phyloP scores from a whole-genome alignment of 139 green algal species.

The Chlorella sorokiniana region DNA sequence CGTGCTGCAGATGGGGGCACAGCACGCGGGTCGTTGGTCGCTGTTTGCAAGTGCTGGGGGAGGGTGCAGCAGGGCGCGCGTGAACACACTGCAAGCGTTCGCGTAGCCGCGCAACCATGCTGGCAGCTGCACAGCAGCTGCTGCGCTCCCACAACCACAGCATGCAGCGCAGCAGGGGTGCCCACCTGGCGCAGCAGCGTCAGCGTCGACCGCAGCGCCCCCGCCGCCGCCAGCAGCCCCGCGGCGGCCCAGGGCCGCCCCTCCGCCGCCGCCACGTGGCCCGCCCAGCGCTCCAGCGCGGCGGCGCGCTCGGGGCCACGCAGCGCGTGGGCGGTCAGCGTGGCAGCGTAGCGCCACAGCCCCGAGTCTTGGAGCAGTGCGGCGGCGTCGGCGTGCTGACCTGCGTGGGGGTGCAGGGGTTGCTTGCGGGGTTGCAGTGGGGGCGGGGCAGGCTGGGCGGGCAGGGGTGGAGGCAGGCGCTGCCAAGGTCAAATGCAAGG shows the following conservation, averaged over 20 bases:
- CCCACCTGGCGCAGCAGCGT: conserved; percentile 55
- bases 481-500: too few relatives aligned
- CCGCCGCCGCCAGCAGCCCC: conserved; percentile 45
- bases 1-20: background rate
- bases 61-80: too few relatives aligned
- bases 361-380: conserved; percentile 68
- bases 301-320: conserved; percentile 42
- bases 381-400: conserved; percentile 60
- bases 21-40: too few relatives aligned
- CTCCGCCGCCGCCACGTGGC: conserved; percentile 50
- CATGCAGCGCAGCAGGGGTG: background rate
- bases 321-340: conserved; percentile 61
- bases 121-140: background rate
- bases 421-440: background rate
- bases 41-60: too few relatives aligned
- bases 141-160: background rate
- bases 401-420: conserved; percentile 22
- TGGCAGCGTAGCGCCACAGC: conserved; percentile 75
- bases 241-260: conserved; percentile 48
- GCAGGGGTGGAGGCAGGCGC: too few relatives aligned
- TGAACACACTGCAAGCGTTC: background rate
- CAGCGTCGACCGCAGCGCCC: conserved; percentile 37
- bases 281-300: conserved; percentile 69
- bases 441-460: too few relatives aligned
- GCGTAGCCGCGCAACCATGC: background rate